phyloP scores from a whole-genome alignment of 2,329 filamentous ascomycete genomes.

The Fusarium nisikadoi region DNA sequence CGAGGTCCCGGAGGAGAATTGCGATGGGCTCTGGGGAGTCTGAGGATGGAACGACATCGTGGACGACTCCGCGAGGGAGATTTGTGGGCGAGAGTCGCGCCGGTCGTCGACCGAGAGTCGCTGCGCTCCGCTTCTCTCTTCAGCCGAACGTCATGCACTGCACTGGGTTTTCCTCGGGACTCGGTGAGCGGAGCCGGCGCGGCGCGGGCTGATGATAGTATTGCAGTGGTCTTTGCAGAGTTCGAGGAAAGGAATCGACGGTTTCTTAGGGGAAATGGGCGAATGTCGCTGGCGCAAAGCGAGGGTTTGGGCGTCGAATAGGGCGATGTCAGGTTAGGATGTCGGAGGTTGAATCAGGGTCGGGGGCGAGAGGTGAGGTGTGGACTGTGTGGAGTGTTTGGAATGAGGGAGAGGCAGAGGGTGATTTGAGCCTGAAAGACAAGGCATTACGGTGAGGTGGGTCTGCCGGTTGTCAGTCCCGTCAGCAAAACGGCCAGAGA shows the following conservation, averaged over 20 bases:
- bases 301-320: slow-evolving; percentile 40
- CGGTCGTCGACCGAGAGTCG: slow-evolving; percentile 49
- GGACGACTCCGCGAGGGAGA: slow-evolving; percentile 51
- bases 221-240: slow-evolving; percentile 3
- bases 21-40: slow-evolving; percentile 74
- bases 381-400: slow-evolving; percentile 43
- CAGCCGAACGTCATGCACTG: slow-evolving; percentile 47
- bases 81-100: slow-evolving; percentile 47
- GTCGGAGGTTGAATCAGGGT: slow-evolving; percentile 45
- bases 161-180: slow-evolving; percentile 43
- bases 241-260: slow-evolving; percentile 26
- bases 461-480: slow-evolving; percentile 3
- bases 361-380: slow-evolving; percentile 43
- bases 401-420: slow-evolving; percentile 43
- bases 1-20: slow-evolving; percentile 66
- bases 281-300: slow-evolving; percentile 40
- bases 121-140: slow-evolving; percentile 47
- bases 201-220: slow-evolving; percentile 30
- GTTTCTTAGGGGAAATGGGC: slow-evolving; percentile 30
- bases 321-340: slow-evolving; percentile 40
- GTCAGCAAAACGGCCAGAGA: slow-evolving; percentile 18
- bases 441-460: slow-evolving; percentile 41
- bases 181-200: slow-evolving; percentile 27
- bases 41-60: slow-evolving; percentile 75
- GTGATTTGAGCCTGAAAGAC: slow-evolving; percentile 48